Conservation (phyloP, 805 yeast species). For the Nakazawaea wickerhamii region DNA sequence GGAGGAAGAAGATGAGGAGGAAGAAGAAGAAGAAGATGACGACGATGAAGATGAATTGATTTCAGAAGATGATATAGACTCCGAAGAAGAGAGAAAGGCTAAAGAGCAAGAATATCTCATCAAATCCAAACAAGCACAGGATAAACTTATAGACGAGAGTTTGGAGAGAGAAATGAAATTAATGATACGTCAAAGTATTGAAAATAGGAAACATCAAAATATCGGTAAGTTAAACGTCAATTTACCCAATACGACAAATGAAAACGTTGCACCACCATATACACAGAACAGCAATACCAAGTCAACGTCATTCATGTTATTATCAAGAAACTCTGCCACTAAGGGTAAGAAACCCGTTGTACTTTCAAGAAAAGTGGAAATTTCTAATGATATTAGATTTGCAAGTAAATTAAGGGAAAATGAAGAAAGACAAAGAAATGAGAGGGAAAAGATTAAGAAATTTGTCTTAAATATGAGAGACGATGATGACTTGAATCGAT, state of each 20-base stretch:
- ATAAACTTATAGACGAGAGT: conserved; percentile 41
- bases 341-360: conserved; percentile 37
- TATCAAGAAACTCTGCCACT: conserved; percentile 35
- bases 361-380: conserved; percentile 34
- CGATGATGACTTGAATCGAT: background rate
- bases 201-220: conserved; percentile 28
- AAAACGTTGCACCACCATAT: background rate
- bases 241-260: conserved; percentile 18
- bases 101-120: conserved; percentile 32
- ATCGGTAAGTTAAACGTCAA: conserved; percentile 22
- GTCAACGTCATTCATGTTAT: conserved; percentile 42
- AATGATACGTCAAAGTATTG: conserved; percentile 48
- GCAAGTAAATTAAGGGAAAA: conserved; percentile 47
- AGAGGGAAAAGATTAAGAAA: conserved; percentile 52
- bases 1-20: conserved; percentile 17
- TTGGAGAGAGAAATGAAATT: conserved; percentile 53
- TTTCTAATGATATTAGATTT: conserved; percentile 52
- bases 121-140: conserved; percentile 34
- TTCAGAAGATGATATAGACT: conserved; percentile 23
- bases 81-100: conserved; percentile 14
- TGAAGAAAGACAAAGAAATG: conserved; percentile 43
- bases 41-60: conserved; percentile 18
- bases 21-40: conserved; percentile 24
- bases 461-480: conserved; percentile 41
- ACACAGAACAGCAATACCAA: too few relatives aligned